Conservation (phyloP, 164 flowering plant genomes). For the Akebia trifoliata region DNA sequence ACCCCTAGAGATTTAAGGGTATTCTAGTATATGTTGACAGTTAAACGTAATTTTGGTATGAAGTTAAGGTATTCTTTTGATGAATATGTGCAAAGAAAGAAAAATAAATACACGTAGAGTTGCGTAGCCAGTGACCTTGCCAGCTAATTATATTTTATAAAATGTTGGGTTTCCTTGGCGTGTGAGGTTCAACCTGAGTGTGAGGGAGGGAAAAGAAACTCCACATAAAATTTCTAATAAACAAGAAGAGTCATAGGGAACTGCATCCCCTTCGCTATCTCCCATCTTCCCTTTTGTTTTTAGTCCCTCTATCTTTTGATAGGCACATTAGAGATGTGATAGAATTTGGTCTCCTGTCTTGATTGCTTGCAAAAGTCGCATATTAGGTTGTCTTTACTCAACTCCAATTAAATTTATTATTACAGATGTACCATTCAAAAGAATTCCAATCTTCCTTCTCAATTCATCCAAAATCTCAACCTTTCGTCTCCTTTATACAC, state of each 20-base stretch:
- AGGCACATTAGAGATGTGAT: constrained; percentile 14
- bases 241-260: no score
- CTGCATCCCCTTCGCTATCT: constrained; percentile 6
- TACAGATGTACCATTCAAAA: background rate
- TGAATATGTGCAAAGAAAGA: background rate
- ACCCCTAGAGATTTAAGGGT: no score
- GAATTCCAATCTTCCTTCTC: constrained; percentile 1
- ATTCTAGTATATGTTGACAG: no score
- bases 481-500: background rate
- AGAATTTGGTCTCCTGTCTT: constrained; percentile 31
- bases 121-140: constrained; percentile 33
- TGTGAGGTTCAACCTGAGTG: constrained; percentile 33
- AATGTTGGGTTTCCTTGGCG: constrained; percentile 41
- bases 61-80: no score
- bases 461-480: constrained; percentile 4
- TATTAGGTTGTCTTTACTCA: constrained; percentile 20
- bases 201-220: constrained; percentile 4
- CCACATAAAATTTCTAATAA: background rate
- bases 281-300: constrained; percentile 8
- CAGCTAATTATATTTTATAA: constrained; percentile 23
- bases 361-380: constrained; percentile 33
- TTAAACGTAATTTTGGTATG: no score
- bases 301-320: background rate
- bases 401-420: no score
- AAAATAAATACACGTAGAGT: constrained; percentile 14